phyloP scores from a whole-genome alignment of 371 early-diverging fungal species.

The Chytridium lagenaria region DNA sequence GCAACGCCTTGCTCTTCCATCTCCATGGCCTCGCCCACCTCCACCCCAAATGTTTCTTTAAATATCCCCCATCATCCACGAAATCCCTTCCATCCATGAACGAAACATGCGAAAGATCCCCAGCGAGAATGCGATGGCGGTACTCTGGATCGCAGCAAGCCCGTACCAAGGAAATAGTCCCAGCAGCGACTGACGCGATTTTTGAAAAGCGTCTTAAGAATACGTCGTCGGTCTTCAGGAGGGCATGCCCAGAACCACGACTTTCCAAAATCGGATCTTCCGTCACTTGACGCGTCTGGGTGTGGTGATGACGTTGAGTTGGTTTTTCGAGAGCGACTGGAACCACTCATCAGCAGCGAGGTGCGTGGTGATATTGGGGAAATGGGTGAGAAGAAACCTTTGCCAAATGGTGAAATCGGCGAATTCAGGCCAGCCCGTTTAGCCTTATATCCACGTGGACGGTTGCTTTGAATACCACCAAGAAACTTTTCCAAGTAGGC shows the following conservation, averaged over 20 bases:
- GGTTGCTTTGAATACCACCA: neutral
- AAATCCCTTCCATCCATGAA: neutral
- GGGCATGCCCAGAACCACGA: conserved; percentile 10
- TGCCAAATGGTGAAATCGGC: conserved; percentile 6
- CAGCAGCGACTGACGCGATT: conserved; percentile 2
- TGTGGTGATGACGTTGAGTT: neutral
- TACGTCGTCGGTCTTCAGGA: neutral
- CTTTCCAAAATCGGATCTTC: neutral
- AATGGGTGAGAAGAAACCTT: neutral
- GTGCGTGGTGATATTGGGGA: neutral
- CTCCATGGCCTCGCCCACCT: neutral
- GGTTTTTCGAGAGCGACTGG: neutral
- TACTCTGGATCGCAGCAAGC: conserved; percentile 16
- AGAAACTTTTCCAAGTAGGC: conserved; percentile 3
- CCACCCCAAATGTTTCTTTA: neutral
- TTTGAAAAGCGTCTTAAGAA: neutral
- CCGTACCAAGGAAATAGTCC: neutral
- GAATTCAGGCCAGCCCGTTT: neutral
- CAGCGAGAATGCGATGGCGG: neutral
- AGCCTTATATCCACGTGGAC: neutral
- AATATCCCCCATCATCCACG: neutral
- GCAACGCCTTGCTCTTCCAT: neutral
- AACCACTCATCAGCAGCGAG: neutral
- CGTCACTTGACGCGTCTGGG: neutral
- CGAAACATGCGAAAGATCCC: neutral